Conservation (phyloP, 1,284 basidiomycete genomes). For the Ganoderma multipileum region DNA sequence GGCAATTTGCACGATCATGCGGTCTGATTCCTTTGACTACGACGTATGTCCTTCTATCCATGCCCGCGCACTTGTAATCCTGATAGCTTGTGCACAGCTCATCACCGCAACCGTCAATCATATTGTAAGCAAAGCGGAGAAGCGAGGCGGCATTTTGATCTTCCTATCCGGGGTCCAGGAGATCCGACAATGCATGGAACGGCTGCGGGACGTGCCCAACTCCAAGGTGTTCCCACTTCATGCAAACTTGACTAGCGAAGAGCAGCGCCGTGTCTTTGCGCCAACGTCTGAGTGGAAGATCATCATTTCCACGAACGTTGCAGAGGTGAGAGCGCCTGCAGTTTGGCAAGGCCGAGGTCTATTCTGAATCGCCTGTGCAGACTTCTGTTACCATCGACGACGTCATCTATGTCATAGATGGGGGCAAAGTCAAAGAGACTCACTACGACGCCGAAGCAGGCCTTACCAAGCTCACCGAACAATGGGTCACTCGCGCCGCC, state of each 20-base stretch:
- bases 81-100: slow-evolving; percentile 50
- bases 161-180: slow-evolving; percentile 92
- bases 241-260: slow-evolving; percentile 86
- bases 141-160: slow-evolving; percentile 76
- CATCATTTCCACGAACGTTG: slow-evolving; percentile 91
- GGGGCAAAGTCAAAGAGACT: slow-evolving; percentile 91
- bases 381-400: slow-evolving; percentile 97
- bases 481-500: slow-evolving; percentile 83
- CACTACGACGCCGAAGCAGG: slow-evolving; percentile 82
- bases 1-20: slow-evolving; percentile 67
- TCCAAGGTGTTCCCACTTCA: slow-evolving; percentile 85
- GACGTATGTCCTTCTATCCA: slow-evolving; percentile 48
- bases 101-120: slow-evolving; percentile 72
- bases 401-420: slow-evolving; percentile 85
- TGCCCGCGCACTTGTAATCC: neutral
- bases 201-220: slow-evolving; percentile 53
- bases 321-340: slow-evolving; percentile 56
- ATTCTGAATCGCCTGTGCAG: slow-evolving; percentile 47
- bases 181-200: slow-evolving; percentile 83
- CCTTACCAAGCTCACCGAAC: slow-evolving; percentile 81
- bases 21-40: slow-evolving; percentile 78
- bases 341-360: neutral
- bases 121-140: slow-evolving; percentile 62
- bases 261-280: slow-evolving; percentile 85
- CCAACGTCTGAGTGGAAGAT: slow-evolving; percentile 80